Evolutionary conservation across 2,329 filamentous ascomycete species (phyloP).

Genomic region (Trichoderma pleuroti): DNA sequence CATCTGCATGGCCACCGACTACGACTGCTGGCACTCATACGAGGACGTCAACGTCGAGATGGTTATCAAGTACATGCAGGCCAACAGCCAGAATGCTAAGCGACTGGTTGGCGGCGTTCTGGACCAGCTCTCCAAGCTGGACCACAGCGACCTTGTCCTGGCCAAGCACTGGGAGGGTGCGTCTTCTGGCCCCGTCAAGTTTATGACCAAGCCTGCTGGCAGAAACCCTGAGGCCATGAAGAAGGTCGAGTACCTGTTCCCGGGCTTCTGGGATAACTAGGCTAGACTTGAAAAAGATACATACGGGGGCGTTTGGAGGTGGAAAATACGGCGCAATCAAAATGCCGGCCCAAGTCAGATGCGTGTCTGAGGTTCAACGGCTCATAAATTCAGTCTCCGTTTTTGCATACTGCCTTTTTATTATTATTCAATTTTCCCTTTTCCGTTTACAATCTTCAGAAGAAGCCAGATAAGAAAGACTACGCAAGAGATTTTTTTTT

Average conservation of each 20-base stretch:
- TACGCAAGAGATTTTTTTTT: neutral
- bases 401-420: neutral
- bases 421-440: neutral
- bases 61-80: constrained; percentile 95
- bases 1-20: constrained; percentile 99
- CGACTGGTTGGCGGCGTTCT: constrained; percentile 81
- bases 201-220: constrained; percentile 77
- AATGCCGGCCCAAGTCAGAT: neutral
- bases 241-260: constrained; percentile 84
- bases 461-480: neutral
- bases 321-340: neutral
- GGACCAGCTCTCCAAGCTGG: constrained; percentile 75
- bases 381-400: neutral
- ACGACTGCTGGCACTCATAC: constrained; percentile 91
- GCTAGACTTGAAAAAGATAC: neutral
- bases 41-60: constrained; percentile 91
- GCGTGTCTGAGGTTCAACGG: neutral
- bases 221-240: constrained; percentile 70
- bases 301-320: neutral
- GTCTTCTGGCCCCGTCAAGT: constrained; percentile 71
- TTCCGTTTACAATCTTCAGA: neutral
- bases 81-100: constrained; percentile 84
- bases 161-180: constrained; percentile 79
- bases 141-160: constrained; percentile 69
- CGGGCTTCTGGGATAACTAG: constrained; percentile 62